Conservation (phyloP, 2,329 filamentous ascomycete species). For the Colletotrichum destructivum region DNA sequence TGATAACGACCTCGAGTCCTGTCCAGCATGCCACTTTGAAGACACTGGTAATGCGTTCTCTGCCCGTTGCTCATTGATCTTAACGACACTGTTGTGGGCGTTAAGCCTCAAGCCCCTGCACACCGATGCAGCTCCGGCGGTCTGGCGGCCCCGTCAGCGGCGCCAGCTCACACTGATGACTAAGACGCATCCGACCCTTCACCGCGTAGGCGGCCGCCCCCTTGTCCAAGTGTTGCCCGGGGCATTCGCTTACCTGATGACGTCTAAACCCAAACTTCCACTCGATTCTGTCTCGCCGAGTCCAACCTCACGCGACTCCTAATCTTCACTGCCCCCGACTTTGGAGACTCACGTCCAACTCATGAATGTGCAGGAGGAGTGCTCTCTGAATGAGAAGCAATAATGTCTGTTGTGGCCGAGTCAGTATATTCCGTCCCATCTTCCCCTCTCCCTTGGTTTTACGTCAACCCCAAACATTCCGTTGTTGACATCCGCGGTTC, state of each 20-base stretch:
- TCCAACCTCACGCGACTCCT: slow-evolving; percentile 33
- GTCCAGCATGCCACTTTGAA: not conserved
- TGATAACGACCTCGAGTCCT: no score
- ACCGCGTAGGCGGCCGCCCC: slow-evolving; percentile 12
- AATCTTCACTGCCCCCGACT: slow-evolving; percentile 17
- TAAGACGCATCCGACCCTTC: slow-evolving; percentile 21
- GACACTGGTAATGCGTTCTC: not conserved
- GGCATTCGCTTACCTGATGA: slow-evolving; percentile 40
- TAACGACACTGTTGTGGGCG: not conserved
- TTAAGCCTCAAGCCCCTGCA: not conserved
- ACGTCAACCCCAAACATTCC: slow-evolving; percentile 30
- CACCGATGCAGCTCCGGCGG: slow-evolving; percentile 4
- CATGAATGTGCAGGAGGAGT: slow-evolving; percentile 41
- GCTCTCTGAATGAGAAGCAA: slow-evolving; percentile 41
- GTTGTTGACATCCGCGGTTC: slow-evolving; percentile 43
- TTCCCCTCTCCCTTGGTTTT: slow-evolving; percentile 8
- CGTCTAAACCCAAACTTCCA: slow-evolving; percentile 32
- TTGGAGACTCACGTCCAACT: slow-evolving; percentile 3
- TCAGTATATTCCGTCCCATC: slow-evolving; percentile 51
- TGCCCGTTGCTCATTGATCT: not conserved
- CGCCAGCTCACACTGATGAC: slow-evolving; percentile 26
- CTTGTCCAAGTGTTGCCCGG: slow-evolving; percentile 30
- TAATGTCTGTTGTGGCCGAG: slow-evolving; percentile 64
- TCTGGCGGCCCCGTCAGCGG: slow-evolving; percentile 36
- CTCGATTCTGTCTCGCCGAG: slow-evolving; percentile 1